Evolutionary conservation across 1,284 basidiomycete species (phyloP), one percentile per base, ranked within the genome.

Genomic region (Exobasidium cylindrosporum): DNA sequence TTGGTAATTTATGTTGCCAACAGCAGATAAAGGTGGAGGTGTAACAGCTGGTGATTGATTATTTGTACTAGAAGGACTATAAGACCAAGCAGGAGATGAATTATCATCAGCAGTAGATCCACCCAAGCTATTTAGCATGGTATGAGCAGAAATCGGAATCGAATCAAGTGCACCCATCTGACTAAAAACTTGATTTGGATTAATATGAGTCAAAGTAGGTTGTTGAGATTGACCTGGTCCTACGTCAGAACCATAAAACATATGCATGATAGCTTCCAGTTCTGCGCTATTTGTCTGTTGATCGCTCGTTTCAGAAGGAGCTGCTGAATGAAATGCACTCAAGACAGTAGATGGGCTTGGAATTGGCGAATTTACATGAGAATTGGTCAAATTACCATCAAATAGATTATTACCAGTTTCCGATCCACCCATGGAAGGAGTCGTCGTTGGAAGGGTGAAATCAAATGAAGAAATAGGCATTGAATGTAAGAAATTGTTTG

Each of bases 201-300:
- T 72, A 64, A 76, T 68, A 50, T 76, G 73, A n/a, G 73, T 76
- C 54, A 76, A 62, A 5, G 31, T 30, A 6, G 59, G 62, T n/a
- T 57, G 52, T 7, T 40, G 24, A 7, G 49, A 44, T 30, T 64
- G 58, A 43, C 57, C 65, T 7, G 70, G 57, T 7, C 62, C 61
- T 1, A 68, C 72, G 26, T 69, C 72, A 26, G 69, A 69, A 35
- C 70, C 73, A 70, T 76, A 76, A 54, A 74, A 73, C 70, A 76
- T 72, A 57, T 70, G 67, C 70, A 76, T 76, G 63, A 76, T 72
- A 21, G 68, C 68, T 35, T 72, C 67, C 28, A 74, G 54, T 26
- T 74, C 70, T 1, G 66, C 63, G 32, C 24, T 53, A 31, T 30
- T 32, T 29, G 26, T 60, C 30, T 4, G 23, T 35, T 23, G 21